Evolutionary conservation across 768 basidiomycete species (phyloP).

Genomic region (Boletus subcaerulescens): DNA sequence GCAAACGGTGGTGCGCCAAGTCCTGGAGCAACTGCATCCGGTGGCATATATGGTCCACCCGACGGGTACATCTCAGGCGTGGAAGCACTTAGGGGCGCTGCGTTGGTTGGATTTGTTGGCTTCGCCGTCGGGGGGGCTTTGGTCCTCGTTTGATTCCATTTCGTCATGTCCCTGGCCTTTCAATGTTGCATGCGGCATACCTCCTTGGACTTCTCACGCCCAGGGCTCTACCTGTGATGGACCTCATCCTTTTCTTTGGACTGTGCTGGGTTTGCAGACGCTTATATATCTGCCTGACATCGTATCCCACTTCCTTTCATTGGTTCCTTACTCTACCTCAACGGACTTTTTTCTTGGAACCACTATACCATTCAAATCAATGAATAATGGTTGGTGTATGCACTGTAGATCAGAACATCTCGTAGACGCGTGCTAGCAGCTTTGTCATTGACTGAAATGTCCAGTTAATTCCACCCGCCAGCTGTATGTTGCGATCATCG

Average conservation of each 20-base stretch:
- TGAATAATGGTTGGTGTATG: conserved; percentile 22
- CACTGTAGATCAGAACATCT: conserved; percentile 21
- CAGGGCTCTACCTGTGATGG: conserved; percentile 8
- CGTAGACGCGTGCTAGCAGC: conserved; percentile 9
- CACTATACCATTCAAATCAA: conserved; percentile 10
- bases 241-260: conserved; percentile 18
- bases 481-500: background rate
- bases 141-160: conserved; percentile 38
- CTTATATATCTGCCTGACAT: conserved; percentile 19
- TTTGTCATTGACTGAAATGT: background rate
- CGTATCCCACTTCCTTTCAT: conserved; percentile 24
- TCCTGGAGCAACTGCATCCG: conserved; percentile 47
- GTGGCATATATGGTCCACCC: conserved; percentile 60
- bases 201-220: conserved; percentile 1
- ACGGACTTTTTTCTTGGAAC: conserved; percentile 18
- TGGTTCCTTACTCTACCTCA: conserved; percentile 24
- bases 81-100: conserved; percentile 42
- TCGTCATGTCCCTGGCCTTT: conserved; percentile 1
- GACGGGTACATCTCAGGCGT: conserved; percentile 66
- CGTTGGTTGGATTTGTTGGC: conserved; percentile 43
- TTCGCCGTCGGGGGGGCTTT: conserved; percentile 49
- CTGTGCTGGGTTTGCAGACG: conserved; percentile 17
- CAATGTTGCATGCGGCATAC: conserved; percentile 12
- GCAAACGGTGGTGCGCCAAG: conserved; percentile 46
- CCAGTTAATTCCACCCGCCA: background rate